These are phyloP conservation scores for Mrakiaceae sp. DNA, from an alignment of 1,284 basidiomycete species.

Conservation along the genomic window DNA sequence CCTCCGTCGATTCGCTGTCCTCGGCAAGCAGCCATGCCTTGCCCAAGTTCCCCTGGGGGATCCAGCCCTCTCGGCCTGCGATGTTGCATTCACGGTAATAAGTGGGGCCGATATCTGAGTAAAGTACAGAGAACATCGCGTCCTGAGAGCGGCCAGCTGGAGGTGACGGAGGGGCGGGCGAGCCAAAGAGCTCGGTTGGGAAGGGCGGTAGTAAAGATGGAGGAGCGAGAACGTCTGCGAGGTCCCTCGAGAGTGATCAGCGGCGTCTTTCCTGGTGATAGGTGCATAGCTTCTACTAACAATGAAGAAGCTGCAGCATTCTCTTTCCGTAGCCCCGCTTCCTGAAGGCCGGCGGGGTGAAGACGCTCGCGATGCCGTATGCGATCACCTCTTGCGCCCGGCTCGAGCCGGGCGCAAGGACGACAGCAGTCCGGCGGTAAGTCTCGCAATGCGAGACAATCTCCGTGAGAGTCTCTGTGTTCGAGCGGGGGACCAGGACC, in stretches of 20 bases:
- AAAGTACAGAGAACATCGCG: constrained; percentile 4
- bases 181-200: background rate
- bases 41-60: background rate
- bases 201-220: background rate
- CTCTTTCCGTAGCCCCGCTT: background rate
- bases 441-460: constrained; percentile 11
- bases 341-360: background rate
- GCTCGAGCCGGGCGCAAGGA: background rate
- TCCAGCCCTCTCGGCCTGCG: background rate
- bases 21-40: background rate
- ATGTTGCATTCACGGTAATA: background rate
- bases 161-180: background rate
- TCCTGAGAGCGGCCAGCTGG: background rate
- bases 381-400: background rate
- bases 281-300: background rate
- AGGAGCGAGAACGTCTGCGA: background rate
- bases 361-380: constrained; percentile 6
- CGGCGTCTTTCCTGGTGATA: background rate
- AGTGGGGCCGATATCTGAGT: constrained; percentile 3
- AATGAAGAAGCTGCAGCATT: constrained; percentile 6
- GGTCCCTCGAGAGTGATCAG: background rate
- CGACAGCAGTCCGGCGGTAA: background rate
- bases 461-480: background rate
- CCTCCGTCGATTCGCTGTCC: background rate
- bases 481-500: background rate